Base-by-base conservation (phyloP, 371 early-diverging fungal species). In the Mucor piriformis region DNA sequence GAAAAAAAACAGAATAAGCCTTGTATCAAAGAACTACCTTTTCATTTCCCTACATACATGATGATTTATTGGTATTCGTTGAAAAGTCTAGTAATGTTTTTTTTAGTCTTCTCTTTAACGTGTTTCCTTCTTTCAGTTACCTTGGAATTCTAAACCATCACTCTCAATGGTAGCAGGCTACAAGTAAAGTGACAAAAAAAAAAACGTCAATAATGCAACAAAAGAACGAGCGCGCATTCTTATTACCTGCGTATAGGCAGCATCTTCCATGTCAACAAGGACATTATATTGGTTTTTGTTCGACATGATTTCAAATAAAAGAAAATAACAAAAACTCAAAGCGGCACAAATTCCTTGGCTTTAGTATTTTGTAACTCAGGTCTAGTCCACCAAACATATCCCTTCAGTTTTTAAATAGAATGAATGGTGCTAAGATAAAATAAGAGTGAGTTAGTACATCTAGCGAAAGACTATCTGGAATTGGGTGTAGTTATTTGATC, bases 111-210 rank as follows among this genome's bases (percentile, higher is more conserved):
- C 32, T 15, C 23, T 34, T 54, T 46, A 23, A 2, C 46, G 6
- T 24, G 6, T 46, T 12, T 23, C 12, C 11, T 46, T 46, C 12
- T 13, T 13, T 46, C 11, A 18, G 11, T 48, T 68, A 77, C 77
- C 77, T 75, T 81, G 81, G 49, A 81, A 81, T 54, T 81, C 74
- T 48, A 81, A 52, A n/a, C 71, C 81, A 70, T 81, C 81, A 47
- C 75, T 77, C 55, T 79, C 77, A 54, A 76, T 70, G 32, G 75
- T 79, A 7, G 76, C 73, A 61, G 80, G 74, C 80, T 79, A 54
- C 10, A 25, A 24, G 24, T 15, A 44, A n/a, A 24, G 74, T 77
- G 76, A 54, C 10, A 25, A 24, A 32, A 18, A 44, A n/a, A 24
- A 23, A 43, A 4, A 0, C 3, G 20, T 20, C 3, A 38, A 20